Percentiles rank a stretch among this genome's conserved stretches.
Conservation (phyloP, 164 flowering plant genomes). For the Vitis vinifera region ASM3070453v1 NC_081817.1:3906501-3907000, state of each 20-base stretch:
- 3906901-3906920: slow-evolving; percentile 25
- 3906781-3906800: slow-evolving; percentile 42
- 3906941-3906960: slow-evolving; percentile 53
- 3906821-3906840: slow-evolving; percentile 29
- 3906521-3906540: too few relatives aligned
- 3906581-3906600: too few relatives aligned
- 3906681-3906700: slow-evolving; percentile 62
- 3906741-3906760: slow-evolving; percentile 16
- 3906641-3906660: too few relatives aligned
- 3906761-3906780: slow-evolving; percentile 39
- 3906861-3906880: slow-evolving; percentile 42
- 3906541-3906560: too few relatives aligned
- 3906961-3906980: slow-evolving; percentile 45
- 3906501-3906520: too few relatives aligned
- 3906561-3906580: too few relatives aligned
- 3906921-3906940: not conserved
- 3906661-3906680: slow-evolving; percentile 23
- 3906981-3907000: slow-evolving; percentile 31
- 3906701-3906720: slow-evolving; percentile 58
- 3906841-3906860: slow-evolving; percentile 27
- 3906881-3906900: slow-evolving; percentile 72
- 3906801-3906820: slow-evolving; percentile 31
- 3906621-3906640: too few relatives aligned
- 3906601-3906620: too few relatives aligned
- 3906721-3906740: slow-evolving; percentile 32